Evolutionary conservation across 1,284 basidiomycete genomes (phyloP), one percentile per base, ranked within the genome.

Genomic region (Apiotrichum gracile): DNA sequence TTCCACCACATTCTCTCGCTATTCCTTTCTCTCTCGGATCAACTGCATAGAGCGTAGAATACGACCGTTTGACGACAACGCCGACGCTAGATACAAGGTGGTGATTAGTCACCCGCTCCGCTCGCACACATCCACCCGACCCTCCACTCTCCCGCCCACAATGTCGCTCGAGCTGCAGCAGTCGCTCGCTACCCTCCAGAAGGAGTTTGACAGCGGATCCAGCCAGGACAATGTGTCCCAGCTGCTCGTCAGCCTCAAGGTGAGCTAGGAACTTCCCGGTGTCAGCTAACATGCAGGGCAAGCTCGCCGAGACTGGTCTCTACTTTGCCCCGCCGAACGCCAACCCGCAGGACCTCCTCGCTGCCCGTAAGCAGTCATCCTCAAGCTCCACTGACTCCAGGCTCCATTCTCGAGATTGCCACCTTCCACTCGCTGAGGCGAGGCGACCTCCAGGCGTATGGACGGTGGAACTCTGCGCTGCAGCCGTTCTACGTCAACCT

Each of bases 331-430:
- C 73, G 27, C 65, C 69, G 14, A 51, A 63, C 7, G 64, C 65
- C 37, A 61, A 70, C 40, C 58, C 66, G 2, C 60, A 70, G 29
- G 70, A 76, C 43, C 66, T 77, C 12, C 60, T 69, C n/a, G 67
- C 68, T 33, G 69, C 74, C 21, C 69, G 75, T 75, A 54, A 57
- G 73, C 67, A 26, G n/a, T 8, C 17, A 9, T 9, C n/a, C 6
- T 13, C 17, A 19, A 31, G 16, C 26, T n/a, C 10, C 21, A 9
- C 34, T 34, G 26, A 38, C 55, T 27, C 39, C 77, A 88, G 88
- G 94, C 60, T 90, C 96, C 59, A 88, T 97, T 49, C 84, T 98
- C 52, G 94, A 97, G 78, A 86, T 97, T 63, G 94, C 92, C 43
- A 90, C 93, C 17, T 88, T 96, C 77, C 87, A 87, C 78, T 91